Conservation (phyloP, 306 rosid species). For the Cercis canadensis region DNA sequence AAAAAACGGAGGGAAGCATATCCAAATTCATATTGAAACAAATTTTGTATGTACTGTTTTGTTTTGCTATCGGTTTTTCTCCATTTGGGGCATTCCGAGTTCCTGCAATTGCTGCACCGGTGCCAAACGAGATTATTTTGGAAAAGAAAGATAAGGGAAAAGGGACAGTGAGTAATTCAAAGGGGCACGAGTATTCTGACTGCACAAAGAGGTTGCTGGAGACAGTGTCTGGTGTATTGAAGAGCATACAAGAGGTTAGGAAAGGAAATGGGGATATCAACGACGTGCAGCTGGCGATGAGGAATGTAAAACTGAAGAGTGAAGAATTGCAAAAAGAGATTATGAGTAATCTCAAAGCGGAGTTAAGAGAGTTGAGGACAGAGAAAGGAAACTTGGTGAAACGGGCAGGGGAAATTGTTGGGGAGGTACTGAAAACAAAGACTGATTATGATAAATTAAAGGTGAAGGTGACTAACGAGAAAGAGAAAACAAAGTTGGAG, state of each 20-base stretch:
- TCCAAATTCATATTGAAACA: slow-evolving; percentile 45
- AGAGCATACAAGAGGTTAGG: slow-evolving; percentile 60
- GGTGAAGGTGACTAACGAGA: slow-evolving; percentile 34
- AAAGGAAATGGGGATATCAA: slow-evolving; percentile 51
- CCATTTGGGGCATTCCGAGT: slow-evolving; percentile 46
- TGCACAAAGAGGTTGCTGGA: slow-evolving; percentile 60
- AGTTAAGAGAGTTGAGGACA: slow-evolving; percentile 54
- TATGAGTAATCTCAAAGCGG: slow-evolving; percentile 52
- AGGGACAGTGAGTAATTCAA: slow-evolving; percentile 32
- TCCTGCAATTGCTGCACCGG: slow-evolving; percentile 56
- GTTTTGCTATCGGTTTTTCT: slow-evolving; percentile 63
- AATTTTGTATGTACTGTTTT: slow-evolving; percentile 52
- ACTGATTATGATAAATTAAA: slow-evolving; percentile 48
- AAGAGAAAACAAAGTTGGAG: slow-evolving; percentile 47
- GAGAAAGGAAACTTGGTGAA: slow-evolving; percentile 46
- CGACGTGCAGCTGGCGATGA: slow-evolving; percentile 52
- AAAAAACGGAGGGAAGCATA: slow-evolving; percentile 22
- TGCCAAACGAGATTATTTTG: slow-evolving; percentile 24
- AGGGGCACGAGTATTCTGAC: slow-evolving; percentile 55
- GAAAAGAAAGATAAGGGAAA: slow-evolving; percentile 33
- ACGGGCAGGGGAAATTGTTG: slow-evolving; percentile 51
- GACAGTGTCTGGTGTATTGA: slow-evolving; percentile 54
- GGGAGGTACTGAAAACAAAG: slow-evolving; percentile 48
- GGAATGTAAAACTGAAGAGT: slow-evolving; percentile 65
- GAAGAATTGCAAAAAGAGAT: slow-evolving; percentile 56